Percentiles rank a stretch among this genome's conserved stretches.
phyloP scores from a whole-genome alignment of 495 filamentous ascomycete genomes.

The Neurospora sp. region DNA sequence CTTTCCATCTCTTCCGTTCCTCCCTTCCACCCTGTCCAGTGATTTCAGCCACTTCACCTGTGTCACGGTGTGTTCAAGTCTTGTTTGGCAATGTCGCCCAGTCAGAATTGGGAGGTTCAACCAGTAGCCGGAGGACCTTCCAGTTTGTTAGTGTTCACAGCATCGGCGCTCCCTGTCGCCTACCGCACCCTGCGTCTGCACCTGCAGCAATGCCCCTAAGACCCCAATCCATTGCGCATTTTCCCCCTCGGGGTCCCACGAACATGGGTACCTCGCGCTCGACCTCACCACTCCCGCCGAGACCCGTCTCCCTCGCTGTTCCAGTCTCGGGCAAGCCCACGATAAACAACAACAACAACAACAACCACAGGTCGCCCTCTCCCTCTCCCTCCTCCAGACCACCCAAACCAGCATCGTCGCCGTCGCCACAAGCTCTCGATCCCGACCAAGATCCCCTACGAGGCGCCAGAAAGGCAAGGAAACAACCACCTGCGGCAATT shows the following conservation, averaged over 20 bases:
- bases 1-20: not conserved
- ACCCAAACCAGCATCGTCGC: not conserved
- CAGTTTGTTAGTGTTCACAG: not conserved
- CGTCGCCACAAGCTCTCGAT: not conserved
- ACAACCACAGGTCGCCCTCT: not conserved
- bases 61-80: not conserved
- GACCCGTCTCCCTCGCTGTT: not conserved
- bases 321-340: slow-evolving; percentile 5
- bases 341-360: not conserved
- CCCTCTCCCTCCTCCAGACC: not conserved
- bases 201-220: slow-evolving; percentile 1
- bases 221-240: not conserved
- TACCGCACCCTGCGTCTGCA: not conserved
- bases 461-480: slow-evolving; percentile 1
- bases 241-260: not conserved
- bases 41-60: not conserved
- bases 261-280: not conserved
- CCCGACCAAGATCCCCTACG: not conserved
- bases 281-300: not conserved
- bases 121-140: not conserved
- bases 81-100: slow-evolving; percentile 16
- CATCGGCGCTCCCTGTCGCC: not conserved
- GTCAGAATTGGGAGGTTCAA: slow-evolving; percentile 9
- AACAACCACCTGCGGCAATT: slow-evolving; percentile 21
- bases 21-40: not conserved